Conservation (phyloP, 495 filamentous ascomycete genomes). For the Astrothelium macrocarpum region DNA sequence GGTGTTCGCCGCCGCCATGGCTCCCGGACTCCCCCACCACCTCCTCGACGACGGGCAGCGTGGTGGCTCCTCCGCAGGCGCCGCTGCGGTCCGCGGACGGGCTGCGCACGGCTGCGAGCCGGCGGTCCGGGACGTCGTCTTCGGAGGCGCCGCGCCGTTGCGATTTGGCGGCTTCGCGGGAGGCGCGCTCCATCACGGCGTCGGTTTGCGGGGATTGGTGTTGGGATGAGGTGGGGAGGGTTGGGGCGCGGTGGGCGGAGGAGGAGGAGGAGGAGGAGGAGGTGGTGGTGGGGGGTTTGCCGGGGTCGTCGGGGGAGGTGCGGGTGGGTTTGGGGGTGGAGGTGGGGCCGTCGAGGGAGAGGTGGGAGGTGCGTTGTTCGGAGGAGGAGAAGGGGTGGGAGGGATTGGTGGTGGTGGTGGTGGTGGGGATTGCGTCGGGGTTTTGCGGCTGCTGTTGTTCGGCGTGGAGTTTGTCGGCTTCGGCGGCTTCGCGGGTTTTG, state of each 20-base stretch:
- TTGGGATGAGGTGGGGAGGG: conserved; percentile 37
- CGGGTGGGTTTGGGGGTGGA: not conserved
- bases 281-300: conserved; percentile 33
- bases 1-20: not conserved
- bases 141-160: conserved; percentile 44
- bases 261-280: not conserved
- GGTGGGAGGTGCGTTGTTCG: not conserved
- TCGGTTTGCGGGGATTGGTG: conserved; percentile 42
- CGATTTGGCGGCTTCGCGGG: conserved; percentile 37
- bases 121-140: conserved; percentile 41
- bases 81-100: conserved; percentile 44
- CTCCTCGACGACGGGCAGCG: conserved; percentile 90
- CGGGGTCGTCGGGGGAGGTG: conserved; percentile 24
- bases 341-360: not conserved
- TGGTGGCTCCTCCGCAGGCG: conserved; percentile 45
- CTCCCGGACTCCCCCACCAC: conserved; percentile 42
- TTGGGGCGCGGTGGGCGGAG: conserved; percentile 30
- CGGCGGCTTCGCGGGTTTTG: conserved; percentile 71
- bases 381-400: no score
- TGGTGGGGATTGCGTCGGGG: not conserved
- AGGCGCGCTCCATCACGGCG: conserved; percentile 44
- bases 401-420: not conserved
- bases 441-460: not conserved
- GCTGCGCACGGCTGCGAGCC: conserved; percentile 43
- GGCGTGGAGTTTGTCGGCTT: conserved; percentile 43